phyloP scores from a whole-genome alignment of 805 yeast genomes.

The Candida glaebosa region DNA sequence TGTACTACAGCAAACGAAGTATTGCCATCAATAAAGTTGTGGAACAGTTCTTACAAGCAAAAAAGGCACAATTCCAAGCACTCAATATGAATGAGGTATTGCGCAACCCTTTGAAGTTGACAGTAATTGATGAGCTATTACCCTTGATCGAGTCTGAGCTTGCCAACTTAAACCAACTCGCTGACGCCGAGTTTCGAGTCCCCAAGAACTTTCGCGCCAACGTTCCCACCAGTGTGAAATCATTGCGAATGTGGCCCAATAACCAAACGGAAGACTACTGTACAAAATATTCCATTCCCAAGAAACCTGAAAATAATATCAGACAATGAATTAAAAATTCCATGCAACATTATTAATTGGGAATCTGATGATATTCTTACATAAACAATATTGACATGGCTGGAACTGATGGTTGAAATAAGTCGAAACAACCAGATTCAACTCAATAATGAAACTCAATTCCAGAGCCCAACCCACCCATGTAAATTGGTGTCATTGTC shows the following conservation, averaged over 20 bases:
- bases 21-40: constrained; percentile 34
- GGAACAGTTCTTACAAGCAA: constrained; percentile 18
- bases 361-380: not conserved
- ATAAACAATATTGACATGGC: not conserved
- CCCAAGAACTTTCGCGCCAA: constrained; percentile 22
- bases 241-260: constrained; percentile 31
- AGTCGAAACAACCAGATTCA: too few species aligned
- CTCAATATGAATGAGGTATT: constrained; percentile 13
- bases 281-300: constrained; percentile 17
- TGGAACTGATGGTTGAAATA: not conserved
- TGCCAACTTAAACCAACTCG: constrained; percentile 8
- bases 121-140: constrained; percentile 17
- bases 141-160: constrained; percentile 18
- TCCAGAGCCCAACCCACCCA: too few species aligned
- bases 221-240: constrained; percentile 22
- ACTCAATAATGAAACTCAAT: too few species aligned
- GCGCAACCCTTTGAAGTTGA: constrained; percentile 9
- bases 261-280: constrained; percentile 35
- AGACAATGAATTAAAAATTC: not conserved
- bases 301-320: not conserved
- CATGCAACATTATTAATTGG: not conserved
- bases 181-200: constrained; percentile 12
- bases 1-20: constrained; percentile 30
- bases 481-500: too few species aligned
- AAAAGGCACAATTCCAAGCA: constrained; percentile 10